Conservation (phyloP, 305 asterid species). For the Euphrasia arctica region DNA sequence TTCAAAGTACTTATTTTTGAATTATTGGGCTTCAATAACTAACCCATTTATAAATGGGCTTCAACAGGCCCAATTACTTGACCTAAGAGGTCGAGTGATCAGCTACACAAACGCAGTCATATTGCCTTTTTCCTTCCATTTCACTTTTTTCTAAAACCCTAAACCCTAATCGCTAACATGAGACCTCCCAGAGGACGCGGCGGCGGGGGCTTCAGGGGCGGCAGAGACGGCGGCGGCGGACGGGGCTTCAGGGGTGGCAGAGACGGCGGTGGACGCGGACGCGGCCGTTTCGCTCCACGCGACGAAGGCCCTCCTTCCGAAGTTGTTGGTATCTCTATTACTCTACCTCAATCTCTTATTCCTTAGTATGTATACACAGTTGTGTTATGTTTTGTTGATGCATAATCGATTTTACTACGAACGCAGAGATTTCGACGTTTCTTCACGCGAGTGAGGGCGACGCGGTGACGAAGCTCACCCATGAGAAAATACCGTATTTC, state of each 20-base stretch:
- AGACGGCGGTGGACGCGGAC: conserved; percentile 52
- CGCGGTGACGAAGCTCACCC: conserved; percentile 67
- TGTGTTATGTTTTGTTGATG: neutral
- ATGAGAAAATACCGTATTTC: conserved; percentile 71
- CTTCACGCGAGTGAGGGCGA: conserved; percentile 75
- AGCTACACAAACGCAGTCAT: neutral
- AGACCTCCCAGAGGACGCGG: conserved; percentile 83
- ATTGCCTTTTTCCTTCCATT: neutral
- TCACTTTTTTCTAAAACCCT: conserved; percentile 5
- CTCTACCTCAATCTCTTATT: neutral
- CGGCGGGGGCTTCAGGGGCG: conserved; percentile 42
- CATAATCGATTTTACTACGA: neutral
- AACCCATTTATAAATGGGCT: neutral
- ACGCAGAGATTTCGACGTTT: conserved; percentile 61
- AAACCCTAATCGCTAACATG: conserved; percentile 32
- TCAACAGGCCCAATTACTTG: neutral
- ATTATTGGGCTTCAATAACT: conserved; percentile 18
- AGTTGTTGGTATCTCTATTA: conserved; percentile 48
- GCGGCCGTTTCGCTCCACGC: conserved; percentile 48
- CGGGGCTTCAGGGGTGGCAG: conserved; percentile 53
- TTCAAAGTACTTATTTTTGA: too few species aligned
- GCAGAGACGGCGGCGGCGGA: conserved; percentile 40
- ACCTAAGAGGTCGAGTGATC: neutral
- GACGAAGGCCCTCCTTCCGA: conserved; percentile 84
- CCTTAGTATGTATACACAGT: neutral